Percentiles rank a stretch among this genome's conserved stretches.
Evolutionary conservation across 1,139 yeast species (phyloP).

Genomic region (Candida tetrigidarum): DNA sequence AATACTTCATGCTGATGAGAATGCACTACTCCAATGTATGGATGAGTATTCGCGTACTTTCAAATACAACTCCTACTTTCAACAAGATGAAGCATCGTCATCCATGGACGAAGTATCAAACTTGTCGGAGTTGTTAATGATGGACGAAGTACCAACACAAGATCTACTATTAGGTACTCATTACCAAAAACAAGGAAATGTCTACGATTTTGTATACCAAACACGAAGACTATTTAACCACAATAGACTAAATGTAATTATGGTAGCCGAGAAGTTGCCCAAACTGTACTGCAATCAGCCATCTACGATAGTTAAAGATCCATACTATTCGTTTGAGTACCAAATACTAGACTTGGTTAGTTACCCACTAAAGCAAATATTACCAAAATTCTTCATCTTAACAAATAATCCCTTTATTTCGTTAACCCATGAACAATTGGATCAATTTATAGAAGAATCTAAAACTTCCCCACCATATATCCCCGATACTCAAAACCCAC

Average conservation of each 20-base stretch:
- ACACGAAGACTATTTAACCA: conserved; percentile 13
- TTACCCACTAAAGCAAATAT: neutral
- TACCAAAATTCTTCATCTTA: conserved; percentile 13
- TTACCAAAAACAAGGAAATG: conserved; percentile 24
- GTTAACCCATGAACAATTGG: conserved; percentile 15
- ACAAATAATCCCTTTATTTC: conserved; percentile 12
- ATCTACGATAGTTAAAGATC: conserved; percentile 17
- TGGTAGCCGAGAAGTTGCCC: conserved; percentile 10
- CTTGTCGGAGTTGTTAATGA: conserved; percentile 39
- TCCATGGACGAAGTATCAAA: conserved; percentile 51
- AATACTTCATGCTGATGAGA: conserved; percentile 3
- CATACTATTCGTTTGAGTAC: conserved; percentile 25
- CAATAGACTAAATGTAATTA: conserved; percentile 13
- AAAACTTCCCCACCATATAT: neutral
- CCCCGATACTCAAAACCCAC: conserved; percentile 2
- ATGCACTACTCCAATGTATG: conserved; percentile 26
- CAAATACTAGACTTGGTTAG: conserved; percentile 16
- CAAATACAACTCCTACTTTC: conserved; percentile 45
- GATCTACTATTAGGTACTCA: conserved; percentile 31
- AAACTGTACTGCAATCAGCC: neutral
- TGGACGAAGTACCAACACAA: conserved; percentile 7
- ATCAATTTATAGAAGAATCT: conserved; percentile 13
- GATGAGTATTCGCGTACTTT: conserved; percentile 51
- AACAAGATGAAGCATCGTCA: conserved; percentile 25
- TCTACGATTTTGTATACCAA: conserved; percentile 10